These are phyloP conservation scores for Parastagonospora avenae DNA, from an alignment of 2,329 filamentous ascomycete genomes.

Conservation along the genomic window DNA sequence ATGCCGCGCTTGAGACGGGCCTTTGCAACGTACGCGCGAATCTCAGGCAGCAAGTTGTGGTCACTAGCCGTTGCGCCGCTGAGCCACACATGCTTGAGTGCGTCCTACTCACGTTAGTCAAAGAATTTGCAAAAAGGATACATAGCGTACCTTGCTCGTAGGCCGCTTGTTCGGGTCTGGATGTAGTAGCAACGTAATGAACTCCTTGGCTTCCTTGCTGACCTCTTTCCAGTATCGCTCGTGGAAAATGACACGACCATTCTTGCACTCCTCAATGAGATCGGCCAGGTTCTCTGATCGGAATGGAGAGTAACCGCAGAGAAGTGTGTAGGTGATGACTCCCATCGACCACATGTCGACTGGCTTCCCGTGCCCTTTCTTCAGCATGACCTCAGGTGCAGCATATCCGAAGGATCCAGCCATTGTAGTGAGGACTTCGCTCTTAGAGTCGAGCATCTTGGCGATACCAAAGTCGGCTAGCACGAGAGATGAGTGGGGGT, in stretches of 20 bases:
- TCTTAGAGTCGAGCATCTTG: conserved; percentile 91
- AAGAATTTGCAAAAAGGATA: background rate
- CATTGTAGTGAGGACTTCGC: conserved; percentile 96
- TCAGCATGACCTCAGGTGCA: conserved; percentile 97
- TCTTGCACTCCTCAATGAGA: conserved; percentile 91
- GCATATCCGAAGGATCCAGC: conserved; percentile 98
- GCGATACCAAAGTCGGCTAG: conserved; percentile 98
- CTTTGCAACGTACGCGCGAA: conserved; percentile 90
- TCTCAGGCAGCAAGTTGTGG: conserved; percentile 96
- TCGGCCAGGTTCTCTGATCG: conserved; percentile 91
- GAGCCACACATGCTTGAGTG: conserved; percentile 84
- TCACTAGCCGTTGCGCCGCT: conserved; percentile 89
- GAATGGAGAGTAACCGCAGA: conserved; percentile 98
- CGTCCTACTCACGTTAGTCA: conserved; percentile 60
- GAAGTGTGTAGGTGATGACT: conserved; percentile 96
- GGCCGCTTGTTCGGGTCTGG: conserved; percentile 77
- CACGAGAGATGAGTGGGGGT: conserved; percentile 80
- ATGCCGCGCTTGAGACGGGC: conserved; percentile 91
- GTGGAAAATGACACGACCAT: conserved; percentile 86
- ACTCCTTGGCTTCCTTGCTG: conserved; percentile 91
- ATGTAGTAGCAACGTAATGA: conserved; percentile 82
- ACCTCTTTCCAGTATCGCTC: conserved; percentile 99
- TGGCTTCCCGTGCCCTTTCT: conserved; percentile 95
- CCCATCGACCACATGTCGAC: conserved; percentile 99
- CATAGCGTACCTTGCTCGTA: conserved; percentile 69